These are phyloP conservation scores for Rasamsonia emersonii DNA, from an alignment of 2,329 filamentous ascomycete genomes.

Conservation along the genomic window DNA sequence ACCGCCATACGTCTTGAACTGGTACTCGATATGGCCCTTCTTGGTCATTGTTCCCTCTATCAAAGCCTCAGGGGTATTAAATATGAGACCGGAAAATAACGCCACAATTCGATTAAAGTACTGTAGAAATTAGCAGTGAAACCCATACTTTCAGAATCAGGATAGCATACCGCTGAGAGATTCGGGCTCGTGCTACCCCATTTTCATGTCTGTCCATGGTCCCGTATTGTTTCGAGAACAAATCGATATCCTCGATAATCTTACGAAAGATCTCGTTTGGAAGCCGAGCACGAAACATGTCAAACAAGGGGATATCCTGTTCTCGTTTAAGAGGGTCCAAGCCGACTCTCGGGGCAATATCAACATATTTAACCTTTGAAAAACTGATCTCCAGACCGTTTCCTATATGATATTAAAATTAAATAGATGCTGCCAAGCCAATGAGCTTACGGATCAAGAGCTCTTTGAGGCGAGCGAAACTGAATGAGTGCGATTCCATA, in stretches of 20 bases:
- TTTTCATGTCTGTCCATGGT: slow-evolving; percentile 1
- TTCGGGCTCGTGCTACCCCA: not conserved
- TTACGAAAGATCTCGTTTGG: not conserved
- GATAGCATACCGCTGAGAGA: not conserved
- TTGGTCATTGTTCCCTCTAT: not conserved
- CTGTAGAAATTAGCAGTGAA: slow-evolving; percentile 1
- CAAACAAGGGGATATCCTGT: not conserved
- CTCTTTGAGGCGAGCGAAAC: not conserved
- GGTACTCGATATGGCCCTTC: not conserved
- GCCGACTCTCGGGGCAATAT: slow-evolving; percentile 1
- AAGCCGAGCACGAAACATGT: not conserved
- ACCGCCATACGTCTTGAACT: not conserved
- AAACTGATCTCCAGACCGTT: slow-evolving; percentile 1
- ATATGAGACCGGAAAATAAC: slow-evolving; percentile 1
- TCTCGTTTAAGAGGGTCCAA: not conserved
- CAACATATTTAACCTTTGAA: not conserved
- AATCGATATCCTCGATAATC: not conserved
- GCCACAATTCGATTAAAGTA: slow-evolving; percentile 1
- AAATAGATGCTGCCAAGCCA: not conserved
- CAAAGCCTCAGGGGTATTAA: not conserved
- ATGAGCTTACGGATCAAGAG: not conserved
- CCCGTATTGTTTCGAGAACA: not conserved
- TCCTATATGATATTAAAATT: slow-evolving; percentile 1
- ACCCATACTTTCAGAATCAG: too few relatives aligned
- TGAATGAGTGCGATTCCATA: not conserved